Evolutionary conservation across 1,139 yeast genomes (phyloP).

Genomic region (Groenewaldozyma auringiensis): DNA sequence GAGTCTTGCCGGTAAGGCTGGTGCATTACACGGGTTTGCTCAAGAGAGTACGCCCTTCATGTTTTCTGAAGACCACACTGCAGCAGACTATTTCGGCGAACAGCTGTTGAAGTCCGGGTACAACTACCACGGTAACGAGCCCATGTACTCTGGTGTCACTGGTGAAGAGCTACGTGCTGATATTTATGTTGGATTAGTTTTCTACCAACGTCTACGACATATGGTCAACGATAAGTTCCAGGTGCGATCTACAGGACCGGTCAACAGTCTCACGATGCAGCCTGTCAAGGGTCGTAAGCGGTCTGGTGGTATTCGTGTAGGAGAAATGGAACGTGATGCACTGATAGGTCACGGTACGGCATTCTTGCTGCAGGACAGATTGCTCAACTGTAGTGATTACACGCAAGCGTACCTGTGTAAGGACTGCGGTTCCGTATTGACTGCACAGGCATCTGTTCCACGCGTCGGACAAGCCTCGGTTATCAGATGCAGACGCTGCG

Average conservation of each 20-base stretch:
- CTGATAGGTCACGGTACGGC: constrained; percentile 99
- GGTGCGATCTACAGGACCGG: constrained; percentile 98
- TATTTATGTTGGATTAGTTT: constrained; percentile 92
- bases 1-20: constrained; percentile 95
- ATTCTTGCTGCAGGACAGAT: constrained; percentile 86
- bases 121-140: constrained; percentile 97
- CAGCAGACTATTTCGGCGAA: constrained; percentile 96
- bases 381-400: constrained; percentile 92
- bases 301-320: constrained; percentile 99
- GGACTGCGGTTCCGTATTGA: constrained; percentile 83
- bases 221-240: constrained; percentile 99
- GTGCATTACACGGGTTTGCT: constrained; percentile 95
- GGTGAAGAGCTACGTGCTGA: constrained; percentile 97
- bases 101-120: constrained; percentile 83
- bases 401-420: constrained; percentile 87
- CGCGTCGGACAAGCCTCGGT: constrained; percentile 75
- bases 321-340: constrained; percentile 99
- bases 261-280: constrained; percentile 94
- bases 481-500: constrained; percentile 87
- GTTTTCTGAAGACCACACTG: constrained; percentile 85
- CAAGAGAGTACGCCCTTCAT: constrained; percentile 98
- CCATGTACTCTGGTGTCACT: constrained; percentile 97
- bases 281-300: constrained; percentile 99
- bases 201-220: constrained; percentile 96
- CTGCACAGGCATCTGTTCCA: constrained; percentile 87